A percentile compares a stretch with the other conserved stretches of the same genome.
These are phyloP conservation scores for Scutellaria barbata DNA, from an alignment of 257 asterid species.

Conservation along the genomic window DNA sequence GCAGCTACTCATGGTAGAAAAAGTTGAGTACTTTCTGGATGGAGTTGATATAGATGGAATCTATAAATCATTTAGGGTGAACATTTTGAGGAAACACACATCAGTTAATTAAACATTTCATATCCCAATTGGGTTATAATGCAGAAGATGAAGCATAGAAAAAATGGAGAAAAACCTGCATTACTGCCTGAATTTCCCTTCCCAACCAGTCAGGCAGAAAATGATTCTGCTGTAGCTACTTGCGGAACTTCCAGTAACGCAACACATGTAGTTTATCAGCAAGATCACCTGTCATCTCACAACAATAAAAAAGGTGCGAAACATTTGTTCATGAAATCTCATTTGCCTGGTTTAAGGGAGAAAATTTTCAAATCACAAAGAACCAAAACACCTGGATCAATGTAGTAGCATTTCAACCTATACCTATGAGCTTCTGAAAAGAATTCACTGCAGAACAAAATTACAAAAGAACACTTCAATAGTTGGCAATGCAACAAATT, in stretches of 20 bases:
- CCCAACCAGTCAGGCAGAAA: slow-evolving; percentile 69
- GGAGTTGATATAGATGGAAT: no score
- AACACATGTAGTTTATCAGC: slow-evolving; percentile 49
- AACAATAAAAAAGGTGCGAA: slow-evolving; percentile 1
- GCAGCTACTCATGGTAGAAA: no score
- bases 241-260: slow-evolving; percentile 70
- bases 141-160: slow-evolving; percentile 11
- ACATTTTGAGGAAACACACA: no score
- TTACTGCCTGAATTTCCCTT: slow-evolving; percentile 78
- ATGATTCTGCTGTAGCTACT: slow-evolving; percentile 57
- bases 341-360: slow-evolving; percentile 16
- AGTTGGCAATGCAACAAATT: slow-evolving; percentile 27
- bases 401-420: slow-evolving; percentile 75
- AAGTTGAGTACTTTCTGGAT: no score
- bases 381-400: slow-evolving; percentile 56
- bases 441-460: slow-evolving; percentile 54
- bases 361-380: slow-evolving; percentile 11
- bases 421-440: slow-evolving; percentile 74
- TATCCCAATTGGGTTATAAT: neutral
- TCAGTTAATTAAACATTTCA: no score
- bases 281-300: slow-evolving; percentile 48
- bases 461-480: neutral
- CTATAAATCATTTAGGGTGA: no score
- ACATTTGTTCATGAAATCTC: neutral
- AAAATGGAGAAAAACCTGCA: slow-evolving; percentile 52